phyloP scores from a whole-genome alignment of 768 basidiomycete species.

The Suillus decipiens region DNA sequence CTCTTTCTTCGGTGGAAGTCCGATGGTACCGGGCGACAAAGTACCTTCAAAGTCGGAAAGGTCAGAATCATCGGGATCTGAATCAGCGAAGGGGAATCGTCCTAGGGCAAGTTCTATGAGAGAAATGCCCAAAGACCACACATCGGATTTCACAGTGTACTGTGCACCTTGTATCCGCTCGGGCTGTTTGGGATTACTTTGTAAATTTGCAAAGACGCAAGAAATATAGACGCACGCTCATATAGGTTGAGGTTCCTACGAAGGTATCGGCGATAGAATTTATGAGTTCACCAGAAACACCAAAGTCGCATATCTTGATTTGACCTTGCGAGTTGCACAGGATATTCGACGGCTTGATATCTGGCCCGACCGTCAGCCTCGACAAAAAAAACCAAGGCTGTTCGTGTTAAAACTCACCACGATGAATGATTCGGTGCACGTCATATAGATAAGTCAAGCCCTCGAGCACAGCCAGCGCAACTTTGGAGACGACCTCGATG shows the following conservation, averaged over 20 bases:
- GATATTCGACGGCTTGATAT: conserved; percentile 99
- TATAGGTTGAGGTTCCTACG: conserved; percentile 98
- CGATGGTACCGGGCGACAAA: conserved; percentile 66
- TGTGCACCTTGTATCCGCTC: conserved; percentile 99
- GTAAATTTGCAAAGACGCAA: conserved; percentile 18
- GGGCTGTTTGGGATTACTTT: conserved; percentile 56
- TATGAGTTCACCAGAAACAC: conserved; percentile 97
- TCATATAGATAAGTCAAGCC: conserved; percentile 98
- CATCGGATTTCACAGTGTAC: conserved; percentile 98
- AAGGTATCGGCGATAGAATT: conserved; percentile 99
- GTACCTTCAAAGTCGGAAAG: conserved; percentile 79
- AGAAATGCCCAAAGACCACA: conserved; percentile 98
- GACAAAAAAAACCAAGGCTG: background rate
- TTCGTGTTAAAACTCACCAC: conserved; percentile 61
- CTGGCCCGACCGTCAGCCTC: conserved; percentile 44
- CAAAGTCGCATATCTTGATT: conserved; percentile 99
- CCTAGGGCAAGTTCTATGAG: conserved; percentile 96
- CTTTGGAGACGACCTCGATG: conserved; percentile 89
- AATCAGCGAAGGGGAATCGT: conserved; percentile 94
- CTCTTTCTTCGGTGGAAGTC: conserved; percentile 39
- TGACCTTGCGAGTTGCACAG: conserved; percentile 91
- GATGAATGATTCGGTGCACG: conserved; percentile 96
- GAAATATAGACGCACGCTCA: conserved; percentile 75
- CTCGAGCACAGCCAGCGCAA: conserved; percentile 93
- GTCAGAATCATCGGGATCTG: conserved; percentile 73